Percentiles rank a stretch among this genome's conserved stretches.
Evolutionary conservation across 257 asterid genomes (phyloP).

Genomic region (Rhazya stricta): DNA sequence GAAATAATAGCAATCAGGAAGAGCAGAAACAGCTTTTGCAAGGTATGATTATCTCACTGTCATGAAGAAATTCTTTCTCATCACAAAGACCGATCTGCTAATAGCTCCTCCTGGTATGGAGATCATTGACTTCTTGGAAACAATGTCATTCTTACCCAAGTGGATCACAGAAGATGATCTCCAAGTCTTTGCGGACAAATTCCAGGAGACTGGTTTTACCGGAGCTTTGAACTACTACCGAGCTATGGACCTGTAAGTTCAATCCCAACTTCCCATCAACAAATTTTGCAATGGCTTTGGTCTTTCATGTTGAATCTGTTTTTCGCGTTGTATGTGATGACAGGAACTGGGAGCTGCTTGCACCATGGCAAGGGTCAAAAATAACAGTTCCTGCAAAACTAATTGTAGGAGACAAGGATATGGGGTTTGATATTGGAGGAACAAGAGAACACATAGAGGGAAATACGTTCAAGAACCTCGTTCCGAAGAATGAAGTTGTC

Average conservation of each 20-base stretch:
- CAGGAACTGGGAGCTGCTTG: conserved; percentile 52
- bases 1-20: conserved; percentile 37
- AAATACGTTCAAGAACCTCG: conserved; percentile 29
- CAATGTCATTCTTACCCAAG: conserved; percentile 33
- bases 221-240: conserved; percentile 44
- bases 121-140: conserved; percentile 36
- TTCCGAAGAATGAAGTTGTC: conserved; percentile 39
- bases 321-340: not conserved
- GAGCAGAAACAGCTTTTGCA: conserved; percentile 48
- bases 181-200: conserved; percentile 45
- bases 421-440: conserved; percentile 38
- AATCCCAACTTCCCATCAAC: not conserved
- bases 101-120: conserved; percentile 44
- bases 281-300: not conserved
- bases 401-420: conserved; percentile 40
- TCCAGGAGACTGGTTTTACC: conserved; percentile 48
- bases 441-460: conserved; percentile 37
- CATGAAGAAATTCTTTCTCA: conserved; percentile 42
- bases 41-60: conserved; percentile 37
- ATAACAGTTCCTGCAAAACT: conserved; percentile 43
- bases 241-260: conserved; percentile 43
- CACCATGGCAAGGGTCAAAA: conserved; percentile 47
- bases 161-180: conserved; percentile 53
- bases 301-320: not conserved
- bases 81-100: conserved; percentile 25